Evolutionary conservation across 2,329 filamentous ascomycete genomes (phyloP).

Genomic region (Diaporthe sp.): DNA sequence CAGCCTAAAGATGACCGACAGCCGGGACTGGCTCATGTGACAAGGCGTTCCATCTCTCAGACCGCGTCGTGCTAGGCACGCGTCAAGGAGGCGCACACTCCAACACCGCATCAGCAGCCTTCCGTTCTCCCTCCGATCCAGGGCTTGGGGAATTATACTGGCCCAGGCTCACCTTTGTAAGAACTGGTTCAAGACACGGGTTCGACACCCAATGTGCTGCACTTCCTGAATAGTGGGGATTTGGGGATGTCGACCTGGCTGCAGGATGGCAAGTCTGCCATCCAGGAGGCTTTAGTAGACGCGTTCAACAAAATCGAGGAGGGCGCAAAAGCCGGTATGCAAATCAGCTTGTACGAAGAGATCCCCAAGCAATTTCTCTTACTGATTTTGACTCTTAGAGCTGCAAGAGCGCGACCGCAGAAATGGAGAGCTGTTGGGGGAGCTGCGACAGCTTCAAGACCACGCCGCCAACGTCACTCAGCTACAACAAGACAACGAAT

Average conservation of each 20-base stretch:
- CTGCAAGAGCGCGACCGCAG: slow-evolving; percentile 44
- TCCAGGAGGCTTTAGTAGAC: slow-evolving; percentile 57
- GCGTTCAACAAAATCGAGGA: slow-evolving; percentile 57
- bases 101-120: not conserved
- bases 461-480: slow-evolving; percentile 51
- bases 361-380: not conserved
- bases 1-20: not conserved
- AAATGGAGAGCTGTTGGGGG: slow-evolving; percentile 48
- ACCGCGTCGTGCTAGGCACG: not conserved
- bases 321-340: slow-evolving; percentile 53
- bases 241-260: slow-evolving; percentile 57
- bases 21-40: slow-evolving; percentile 19
- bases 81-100: not conserved
- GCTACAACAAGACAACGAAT: slow-evolving; percentile 59
- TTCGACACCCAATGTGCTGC: not conserved
- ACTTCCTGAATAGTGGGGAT: not conserved
- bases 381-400: slow-evolving; percentile 43
- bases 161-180: too few species aligned
- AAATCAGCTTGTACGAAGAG: not conserved
- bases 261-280: slow-evolving; percentile 54
- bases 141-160: not conserved
- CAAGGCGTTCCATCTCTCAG: not conserved
- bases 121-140: too few species aligned
- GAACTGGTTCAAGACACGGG: not conserved
- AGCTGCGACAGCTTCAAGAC: slow-evolving; percentile 53